phyloP scores from a whole-genome alignment of 306 rosid species.

The Trichosanthes cucumerina region DNA sequence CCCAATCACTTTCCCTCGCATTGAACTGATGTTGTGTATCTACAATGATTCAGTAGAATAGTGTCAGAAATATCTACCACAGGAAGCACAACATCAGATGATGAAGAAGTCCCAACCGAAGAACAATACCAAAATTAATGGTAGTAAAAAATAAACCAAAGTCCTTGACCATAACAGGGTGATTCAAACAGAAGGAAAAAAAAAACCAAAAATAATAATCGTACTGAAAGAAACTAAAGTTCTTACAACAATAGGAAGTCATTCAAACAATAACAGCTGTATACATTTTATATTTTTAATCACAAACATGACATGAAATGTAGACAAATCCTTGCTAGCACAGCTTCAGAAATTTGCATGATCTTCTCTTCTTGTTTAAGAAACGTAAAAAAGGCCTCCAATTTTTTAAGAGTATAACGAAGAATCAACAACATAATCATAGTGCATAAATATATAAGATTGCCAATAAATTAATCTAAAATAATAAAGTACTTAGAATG shows the following conservation, averaged over 20 bases:
- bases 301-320: not conserved
- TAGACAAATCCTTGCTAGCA: not conserved
- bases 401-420: not conserved
- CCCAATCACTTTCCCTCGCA: conserved; percentile 94
- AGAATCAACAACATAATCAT: not conserved
- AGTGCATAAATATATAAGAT: not conserved
- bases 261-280: not conserved
- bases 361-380: not conserved
- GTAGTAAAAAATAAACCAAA: not conserved
- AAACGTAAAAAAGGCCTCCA: not conserved
- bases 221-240: not conserved
- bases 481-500: not conserved
- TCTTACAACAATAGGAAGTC: not conserved
- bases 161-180: not conserved
- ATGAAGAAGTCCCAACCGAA: not conserved
- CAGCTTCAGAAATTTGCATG: not conserved
- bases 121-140: not conserved
- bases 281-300: not conserved
- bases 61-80: not conserved
- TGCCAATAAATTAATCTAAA: not conserved
- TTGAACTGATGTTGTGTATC: conserved; percentile 90
- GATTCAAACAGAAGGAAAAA: not conserved
- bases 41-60: conserved; percentile 23
- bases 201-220: not conserved
- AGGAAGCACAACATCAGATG: not conserved